phyloP scores from a whole-genome alignment of 2,329 filamentous ascomycete genomes.

The Botrytis deweyae region DNA sequence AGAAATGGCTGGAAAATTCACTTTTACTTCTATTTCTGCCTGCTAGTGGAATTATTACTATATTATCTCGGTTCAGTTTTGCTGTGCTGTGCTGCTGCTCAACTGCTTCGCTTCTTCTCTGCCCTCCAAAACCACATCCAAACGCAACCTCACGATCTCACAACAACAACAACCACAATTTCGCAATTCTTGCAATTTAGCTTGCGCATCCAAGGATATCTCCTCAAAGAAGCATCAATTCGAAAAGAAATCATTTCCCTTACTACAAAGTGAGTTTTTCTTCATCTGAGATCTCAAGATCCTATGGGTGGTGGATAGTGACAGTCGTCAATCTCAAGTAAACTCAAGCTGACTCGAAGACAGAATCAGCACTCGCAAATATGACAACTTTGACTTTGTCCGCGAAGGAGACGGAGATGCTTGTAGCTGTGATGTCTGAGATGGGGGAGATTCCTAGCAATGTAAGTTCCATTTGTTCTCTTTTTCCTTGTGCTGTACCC shows the following conservation, averaged over 20 bases:
- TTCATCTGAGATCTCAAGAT: neutral
- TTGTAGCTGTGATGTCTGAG: constrained; percentile 23
- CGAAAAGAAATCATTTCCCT: neutral
- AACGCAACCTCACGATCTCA: neutral
- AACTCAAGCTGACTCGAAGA: neutral
- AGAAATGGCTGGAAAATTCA: constrained; percentile 8
- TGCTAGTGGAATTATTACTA: neutral
- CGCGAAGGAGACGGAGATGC: constrained; percentile 22
- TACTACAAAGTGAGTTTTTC: neutral
- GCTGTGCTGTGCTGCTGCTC: neutral
- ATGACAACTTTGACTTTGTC: constrained; percentile 19
- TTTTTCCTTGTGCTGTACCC: too few species aligned
- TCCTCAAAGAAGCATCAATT: neutral
- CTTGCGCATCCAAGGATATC: neutral
- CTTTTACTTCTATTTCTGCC: neutral
- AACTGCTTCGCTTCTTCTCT: constrained; percentile 5
- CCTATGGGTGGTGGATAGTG: neutral
- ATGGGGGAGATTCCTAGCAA: constrained; percentile 26
- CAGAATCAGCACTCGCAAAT: neutral
- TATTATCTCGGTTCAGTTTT: neutral
- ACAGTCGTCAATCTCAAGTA: neutral
- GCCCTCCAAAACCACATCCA: neutral
- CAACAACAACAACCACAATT: neutral
- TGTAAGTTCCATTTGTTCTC: neutral
- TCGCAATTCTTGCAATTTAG: neutral